Evolutionary conservation across 2,329 filamentous ascomycete species (phyloP), one percentile per base, ranked within the genome.

Genomic region (Calcarisporium arbuscula): DNA sequence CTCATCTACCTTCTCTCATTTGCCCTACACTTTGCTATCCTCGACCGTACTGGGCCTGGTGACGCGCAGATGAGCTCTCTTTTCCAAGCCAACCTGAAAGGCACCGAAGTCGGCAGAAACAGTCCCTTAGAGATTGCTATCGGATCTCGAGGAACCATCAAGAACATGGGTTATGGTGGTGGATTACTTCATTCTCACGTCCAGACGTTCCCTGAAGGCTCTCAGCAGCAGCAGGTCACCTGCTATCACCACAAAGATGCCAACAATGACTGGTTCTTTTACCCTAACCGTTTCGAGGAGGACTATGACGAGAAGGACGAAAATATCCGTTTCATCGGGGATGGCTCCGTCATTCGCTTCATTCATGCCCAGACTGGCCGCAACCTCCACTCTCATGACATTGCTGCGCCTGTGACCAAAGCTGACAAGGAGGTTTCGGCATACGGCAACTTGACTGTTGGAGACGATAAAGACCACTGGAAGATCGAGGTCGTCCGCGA

Each of bases 21-120:
- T 61, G 94, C 85, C 50, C 65, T 95, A 35, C 92, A 98, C 65
- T 98, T 98, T 61, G 73, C 87, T 43, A 86, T 98, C 43, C 76
- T 98, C 39, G 86, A 94, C 61, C 90, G 87, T 64, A 90, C 82
- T 50, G 92, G 92, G 15, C 92, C 94, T 7, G 92, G 92, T 35
- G 92, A 98, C 67, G 92, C 92, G n/a, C 92, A 98, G 64, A 98
- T 98, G 92, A 95, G 89, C 67, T 98, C 92, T 18, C 77, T 98
- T 32, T 98, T 98, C 75, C 92, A 98, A 61, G 92, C 94, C 30
- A 98, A 98, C 56, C 74, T 98, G 23, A 82, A 79, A 51, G 92
- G 92, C 18, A 96, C 90, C 9, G 85, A 94, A 45, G 90, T 98
- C 42, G 90, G 90, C 54, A 88, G 86, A 60, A 84, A 95, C 59